Evolutionary conservation across 2,329 filamentous ascomycete species (phyloP).

Genomic region (Teratosphaeria destructans): DNA sequence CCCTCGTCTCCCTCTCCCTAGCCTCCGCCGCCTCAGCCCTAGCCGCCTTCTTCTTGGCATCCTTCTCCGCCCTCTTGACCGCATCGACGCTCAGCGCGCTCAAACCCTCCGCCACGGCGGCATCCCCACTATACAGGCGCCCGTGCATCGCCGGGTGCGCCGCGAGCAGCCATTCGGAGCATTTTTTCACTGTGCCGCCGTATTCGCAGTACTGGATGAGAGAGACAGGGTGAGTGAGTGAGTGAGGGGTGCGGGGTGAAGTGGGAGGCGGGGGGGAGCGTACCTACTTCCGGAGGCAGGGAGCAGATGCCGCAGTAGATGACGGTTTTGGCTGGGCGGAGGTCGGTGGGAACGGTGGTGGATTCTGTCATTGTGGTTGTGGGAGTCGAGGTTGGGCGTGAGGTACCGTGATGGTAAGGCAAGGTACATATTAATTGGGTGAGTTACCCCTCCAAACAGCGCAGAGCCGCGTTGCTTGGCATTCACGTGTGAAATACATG

Average conservation of each 20-base stretch:
- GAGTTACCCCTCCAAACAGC: background rate
- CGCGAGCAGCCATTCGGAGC: conserved; percentile 85
- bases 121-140: conserved; percentile 66
- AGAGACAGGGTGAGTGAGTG: background rate
- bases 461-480: conserved; percentile 1
- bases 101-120: conserved; percentile 64
- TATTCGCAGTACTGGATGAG: conserved; percentile 84
- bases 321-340: conserved; percentile 40
- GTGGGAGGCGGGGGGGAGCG: conserved; percentile 10
- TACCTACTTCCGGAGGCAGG: conserved; percentile 56
- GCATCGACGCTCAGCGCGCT: conserved; percentile 80
- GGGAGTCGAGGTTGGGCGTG: background rate
- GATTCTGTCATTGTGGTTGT: background rate
- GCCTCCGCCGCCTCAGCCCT: conserved; percentile 83
- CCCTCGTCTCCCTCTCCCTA: conserved; percentile 72
- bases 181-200: conserved; percentile 91
- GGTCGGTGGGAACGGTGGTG: conserved; percentile 4
- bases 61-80: conserved; percentile 89
- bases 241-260: background rate
- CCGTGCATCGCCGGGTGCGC: conserved; percentile 64
- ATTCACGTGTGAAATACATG: background rate
- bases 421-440: background rate
- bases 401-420: background rate
- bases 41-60: conserved; percentile 91
- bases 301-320: conserved; percentile 58